Base-by-base conservation (phyloP, 148 eudicot species). In the Rhododendron henanense region DNA sequence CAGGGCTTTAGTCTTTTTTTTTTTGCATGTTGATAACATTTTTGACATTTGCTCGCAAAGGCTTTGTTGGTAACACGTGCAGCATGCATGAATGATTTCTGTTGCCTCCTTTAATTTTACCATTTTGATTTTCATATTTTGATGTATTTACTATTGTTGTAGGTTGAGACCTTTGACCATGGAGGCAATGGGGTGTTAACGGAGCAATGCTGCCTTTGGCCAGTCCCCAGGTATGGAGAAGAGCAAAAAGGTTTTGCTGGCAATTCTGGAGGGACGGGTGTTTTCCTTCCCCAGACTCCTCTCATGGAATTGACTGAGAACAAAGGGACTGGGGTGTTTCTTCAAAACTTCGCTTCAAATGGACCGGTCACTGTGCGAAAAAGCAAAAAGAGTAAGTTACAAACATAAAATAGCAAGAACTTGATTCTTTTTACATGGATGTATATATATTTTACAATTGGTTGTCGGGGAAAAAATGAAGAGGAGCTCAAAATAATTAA, bases 301-400 rank as follows among this genome's bases (percentile, higher is more conserved):
- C 47, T 5, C 39, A 19, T 3, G 39, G 48, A 73, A 53, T 9
- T 9, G 5, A 44, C 37, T 8, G 45, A 25, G 6, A 18, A 21
- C 73, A 86, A 57, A 81, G 84, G 80, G 51, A 86, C 87, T 4
- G 81, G 87, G 73, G 84, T 86, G 82, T 86, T 33, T 53, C 61
- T 69, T 81, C 87, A 82, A 35, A 19, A 55, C 33, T 51, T 11
- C 14, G 28, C 65, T n/a, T 23, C 55, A 86, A 77, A 73, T 74
- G 50, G 71, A 37, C n/a, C 6, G 51, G 16, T 41, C 53, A 61
- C 28, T 18, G 33, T 35, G 2, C 55, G 19, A 65, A 65, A 50
- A 50, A 51, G 31, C 41, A 67, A 53, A 81, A 81, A 15, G 51
- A 37, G 87, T 86, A 86, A 69, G 84, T 71, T 53, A 69, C 11